Conservation (phyloP, 1,139 yeast species). For the Yamadazyma atmosphaerica region DNA sequence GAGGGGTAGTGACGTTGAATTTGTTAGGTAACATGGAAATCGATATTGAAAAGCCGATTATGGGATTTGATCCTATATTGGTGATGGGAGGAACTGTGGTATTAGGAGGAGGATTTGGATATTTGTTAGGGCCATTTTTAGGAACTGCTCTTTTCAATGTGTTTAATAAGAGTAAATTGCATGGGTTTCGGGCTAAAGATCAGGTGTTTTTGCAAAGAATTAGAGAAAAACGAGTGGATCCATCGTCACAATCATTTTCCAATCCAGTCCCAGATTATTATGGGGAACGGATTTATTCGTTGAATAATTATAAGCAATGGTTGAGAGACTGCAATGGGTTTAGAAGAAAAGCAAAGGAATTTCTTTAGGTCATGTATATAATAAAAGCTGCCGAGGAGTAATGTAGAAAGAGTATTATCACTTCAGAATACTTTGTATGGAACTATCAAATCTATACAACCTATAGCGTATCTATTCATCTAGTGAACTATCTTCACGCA, state of each 20-base stretch:
- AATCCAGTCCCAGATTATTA: constrained; percentile 98
- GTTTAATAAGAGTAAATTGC: constrained; percentile 47
- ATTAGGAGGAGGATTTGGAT: constrained; percentile 76
- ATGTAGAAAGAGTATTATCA: neutral
- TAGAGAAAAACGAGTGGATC: constrained; percentile 82
- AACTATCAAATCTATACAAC: too few relatives aligned
- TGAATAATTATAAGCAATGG: constrained; percentile 92
- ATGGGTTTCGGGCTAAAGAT: constrained; percentile 60
- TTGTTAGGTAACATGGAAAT: constrained; percentile 78
- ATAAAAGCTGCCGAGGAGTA: neutral
- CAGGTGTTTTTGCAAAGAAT: constrained; percentile 72
- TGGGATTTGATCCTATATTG: constrained; percentile 86
- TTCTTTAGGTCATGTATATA: constrained; percentile 41
- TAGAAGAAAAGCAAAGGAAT: constrained; percentile 80
- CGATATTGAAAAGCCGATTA: constrained; percentile 76
- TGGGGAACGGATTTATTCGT: constrained; percentile 90
- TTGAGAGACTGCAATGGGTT: constrained; percentile 91
- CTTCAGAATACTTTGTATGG: too few relatives aligned
- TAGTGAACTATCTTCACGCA: too few relatives aligned
- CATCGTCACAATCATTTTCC: constrained; percentile 86
- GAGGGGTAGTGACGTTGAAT: constrained; percentile 72
- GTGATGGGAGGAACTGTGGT: constrained; percentile 68
- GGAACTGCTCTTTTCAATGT: constrained; percentile 71
- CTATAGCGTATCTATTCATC: too few relatives aligned
- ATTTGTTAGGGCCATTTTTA: constrained; percentile 76